phyloP scores from a whole-genome alignment of 306 rosid species.

The Ziziphus jujuba region DNA sequence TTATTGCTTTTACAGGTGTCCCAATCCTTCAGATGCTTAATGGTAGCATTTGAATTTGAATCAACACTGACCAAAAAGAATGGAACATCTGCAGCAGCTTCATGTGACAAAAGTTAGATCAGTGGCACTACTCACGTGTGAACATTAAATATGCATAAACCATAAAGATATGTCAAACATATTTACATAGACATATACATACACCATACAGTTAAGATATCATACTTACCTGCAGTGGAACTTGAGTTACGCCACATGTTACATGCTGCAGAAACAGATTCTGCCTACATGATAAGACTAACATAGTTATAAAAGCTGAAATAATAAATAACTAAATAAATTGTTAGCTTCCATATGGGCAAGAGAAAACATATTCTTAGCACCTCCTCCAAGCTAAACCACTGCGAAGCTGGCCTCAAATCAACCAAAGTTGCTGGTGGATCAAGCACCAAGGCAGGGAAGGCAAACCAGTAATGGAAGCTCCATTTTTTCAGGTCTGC shows the following conservation, averaged over 20 bases:
- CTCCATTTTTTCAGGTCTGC: constrained; percentile 93
- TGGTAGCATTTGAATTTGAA: constrained; percentile 54
- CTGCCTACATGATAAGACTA: constrained; percentile 49
- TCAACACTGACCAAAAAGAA: constrained; percentile 71
- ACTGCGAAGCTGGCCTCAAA: constrained; percentile 71
- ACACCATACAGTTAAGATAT: neutral
- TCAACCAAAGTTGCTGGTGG: constrained; percentile 77
- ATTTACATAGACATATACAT: neutral
- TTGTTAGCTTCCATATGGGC: constrained; percentile 6
- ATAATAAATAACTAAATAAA: constrained; percentile 1
- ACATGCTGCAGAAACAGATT: constrained; percentile 74
- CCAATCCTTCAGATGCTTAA: constrained; percentile 79
- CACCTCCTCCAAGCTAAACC: constrained; percentile 73
- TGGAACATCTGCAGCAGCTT: constrained; percentile 65
- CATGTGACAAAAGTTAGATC: constrained; percentile 30
- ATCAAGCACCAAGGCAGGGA: constrained; percentile 86
- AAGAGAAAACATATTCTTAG: constrained; percentile 19
- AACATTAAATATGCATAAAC: neutral
- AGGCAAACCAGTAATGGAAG: constrained; percentile 90
- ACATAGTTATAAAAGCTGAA: constrained; percentile 11
- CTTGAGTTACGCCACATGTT: constrained; percentile 80
- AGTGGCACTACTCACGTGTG: constrained; percentile 3
- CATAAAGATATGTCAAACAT: neutral
- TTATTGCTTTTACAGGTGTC: constrained; percentile 51
- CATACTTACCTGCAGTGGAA: constrained; percentile 58